Evolutionary conservation across 352 stramenopile genomes (phyloP).

Genomic region (Pythium pyrilobum): DNA sequence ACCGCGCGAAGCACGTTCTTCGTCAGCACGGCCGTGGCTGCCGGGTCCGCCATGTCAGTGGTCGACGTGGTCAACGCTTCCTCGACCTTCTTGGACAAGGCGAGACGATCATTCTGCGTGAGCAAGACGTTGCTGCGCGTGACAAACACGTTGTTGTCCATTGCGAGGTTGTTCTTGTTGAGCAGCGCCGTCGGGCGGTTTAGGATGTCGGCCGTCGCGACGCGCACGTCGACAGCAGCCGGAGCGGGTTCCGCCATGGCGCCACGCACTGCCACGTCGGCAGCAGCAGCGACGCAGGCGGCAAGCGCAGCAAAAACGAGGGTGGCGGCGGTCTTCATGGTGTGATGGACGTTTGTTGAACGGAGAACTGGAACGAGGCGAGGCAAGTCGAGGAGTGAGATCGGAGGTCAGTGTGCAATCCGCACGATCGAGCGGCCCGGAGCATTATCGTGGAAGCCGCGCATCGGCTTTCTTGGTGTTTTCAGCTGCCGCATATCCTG

Average conservation of each 20-base stretch:
- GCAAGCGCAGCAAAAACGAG: not conserved
- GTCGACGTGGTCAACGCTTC: not conserved
- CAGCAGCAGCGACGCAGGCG: not conserved
- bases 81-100: conserved; percentile 11
- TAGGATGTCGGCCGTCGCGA: conserved; percentile 14
- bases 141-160: conserved; percentile 26
- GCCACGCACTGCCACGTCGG: not conserved
- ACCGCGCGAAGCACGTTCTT: conserved; percentile 19
- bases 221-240: not conserved
- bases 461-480: no score
- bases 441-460: no score
- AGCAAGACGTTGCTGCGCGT: conserved; percentile 22
- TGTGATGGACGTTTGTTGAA: no score
- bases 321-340: not conserved
- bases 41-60: not conserved
- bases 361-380: not conserved
- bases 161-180: conserved; percentile 31
- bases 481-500: no score
- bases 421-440: no score
- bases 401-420: no score
- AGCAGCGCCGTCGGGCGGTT: conserved; percentile 24
- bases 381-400: no score
- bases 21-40: conserved; percentile 1
- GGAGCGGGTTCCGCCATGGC: not conserved
- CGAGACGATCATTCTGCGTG: conserved; percentile 23